Evolutionary conservation across 768 basidiomycete genomes (phyloP).

Genomic region (Strobilomyces dryophilus): DNA sequence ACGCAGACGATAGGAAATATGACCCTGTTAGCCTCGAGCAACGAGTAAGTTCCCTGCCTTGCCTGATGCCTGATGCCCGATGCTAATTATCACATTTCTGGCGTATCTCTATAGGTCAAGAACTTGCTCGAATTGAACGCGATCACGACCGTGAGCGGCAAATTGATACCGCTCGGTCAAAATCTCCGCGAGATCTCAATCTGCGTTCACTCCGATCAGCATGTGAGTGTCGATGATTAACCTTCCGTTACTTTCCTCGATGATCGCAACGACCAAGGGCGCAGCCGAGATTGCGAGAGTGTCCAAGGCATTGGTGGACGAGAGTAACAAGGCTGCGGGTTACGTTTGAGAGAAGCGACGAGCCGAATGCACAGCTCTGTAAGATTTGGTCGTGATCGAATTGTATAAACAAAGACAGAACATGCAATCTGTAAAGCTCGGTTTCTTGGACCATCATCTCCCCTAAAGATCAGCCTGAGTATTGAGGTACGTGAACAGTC

Average conservation of each 20-base stretch:
- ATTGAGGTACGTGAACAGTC: too few species aligned
- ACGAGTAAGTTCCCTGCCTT: conserved; percentile 39
- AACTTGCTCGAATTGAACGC: conserved; percentile 39
- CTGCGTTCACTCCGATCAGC: conserved; percentile 63
- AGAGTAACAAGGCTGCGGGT: conserved; percentile 42
- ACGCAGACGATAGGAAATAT: conserved; percentile 39
- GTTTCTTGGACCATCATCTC: too few species aligned
- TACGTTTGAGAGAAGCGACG: conserved; percentile 11
- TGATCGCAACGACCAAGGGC: conserved; percentile 31
- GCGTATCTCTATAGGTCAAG: conserved; percentile 33
- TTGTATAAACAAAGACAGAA: too few species aligned
- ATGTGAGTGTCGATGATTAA: conserved; percentile 35
- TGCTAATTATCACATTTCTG: not conserved
- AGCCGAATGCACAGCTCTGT: not conserved
- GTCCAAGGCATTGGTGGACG: conserved; percentile 54
- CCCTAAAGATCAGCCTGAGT: too few species aligned
- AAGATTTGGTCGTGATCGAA: too few species aligned
- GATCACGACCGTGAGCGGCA: conserved; percentile 46
- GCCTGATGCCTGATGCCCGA: not conserved
- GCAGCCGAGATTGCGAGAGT: conserved; percentile 48
- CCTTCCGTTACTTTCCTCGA: not conserved
- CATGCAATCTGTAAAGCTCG: too few species aligned
- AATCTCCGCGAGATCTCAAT: conserved; percentile 52
- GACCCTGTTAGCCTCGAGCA: conserved; percentile 40
- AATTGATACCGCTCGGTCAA: conserved; percentile 39